Percentiles rank a stretch among this genome's conserved stretches.
phyloP scores from a whole-genome alignment of 208 protist genomes.

The Crithidia thermophila region DNA sequence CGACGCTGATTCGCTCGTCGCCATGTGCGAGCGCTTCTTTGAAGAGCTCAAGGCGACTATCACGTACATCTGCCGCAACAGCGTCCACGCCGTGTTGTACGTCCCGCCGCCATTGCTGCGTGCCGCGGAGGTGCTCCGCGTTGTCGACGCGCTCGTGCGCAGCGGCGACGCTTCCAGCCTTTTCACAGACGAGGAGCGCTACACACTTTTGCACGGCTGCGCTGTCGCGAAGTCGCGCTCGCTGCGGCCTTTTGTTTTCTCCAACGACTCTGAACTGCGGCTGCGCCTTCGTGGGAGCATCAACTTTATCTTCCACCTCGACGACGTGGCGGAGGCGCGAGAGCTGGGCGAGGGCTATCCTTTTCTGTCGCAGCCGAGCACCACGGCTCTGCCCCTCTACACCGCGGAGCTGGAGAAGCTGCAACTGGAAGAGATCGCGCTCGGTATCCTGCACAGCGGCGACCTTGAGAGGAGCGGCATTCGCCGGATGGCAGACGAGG shows the following conservation, averaged over 20 bases:
- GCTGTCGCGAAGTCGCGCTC: slow-evolving; percentile 23
- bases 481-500: slow-evolving; percentile 18
- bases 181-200: slow-evolving; percentile 69
- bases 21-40: slow-evolving; percentile 41
- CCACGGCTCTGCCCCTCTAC: slow-evolving; percentile 38
- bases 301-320: slow-evolving; percentile 61
- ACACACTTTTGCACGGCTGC: slow-evolving; percentile 42
- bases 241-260: slow-evolving; percentile 33
- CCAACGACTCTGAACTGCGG: slow-evolving; percentile 57
- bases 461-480: slow-evolving; percentile 17
- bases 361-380: slow-evolving; percentile 27
- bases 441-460: slow-evolving; percentile 29
- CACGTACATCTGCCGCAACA: slow-evolving; percentile 45
- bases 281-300: slow-evolving; percentile 60
- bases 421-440: slow-evolving; percentile 48
- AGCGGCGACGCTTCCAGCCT: slow-evolving; percentile 68
- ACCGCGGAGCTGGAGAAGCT: slow-evolving; percentile 19
- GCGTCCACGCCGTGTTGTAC: slow-evolving; percentile 56
- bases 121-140: slow-evolving; percentile 43
- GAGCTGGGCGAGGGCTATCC: slow-evolving; percentile 45
- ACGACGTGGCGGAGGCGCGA: slow-evolving; percentile 36
- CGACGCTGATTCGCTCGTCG: not conserved
- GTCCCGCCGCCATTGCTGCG: slow-evolving; percentile 56
- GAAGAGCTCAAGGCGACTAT: slow-evolving; percentile 61
- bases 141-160: slow-evolving; percentile 63